A percentile compares a stretch with the other conserved stretches of the same genome.
These are phyloP conservation scores for Escallonia herrerae DNA, from an alignment of 129 eudicot species.

Conservation along the genomic window DNA sequence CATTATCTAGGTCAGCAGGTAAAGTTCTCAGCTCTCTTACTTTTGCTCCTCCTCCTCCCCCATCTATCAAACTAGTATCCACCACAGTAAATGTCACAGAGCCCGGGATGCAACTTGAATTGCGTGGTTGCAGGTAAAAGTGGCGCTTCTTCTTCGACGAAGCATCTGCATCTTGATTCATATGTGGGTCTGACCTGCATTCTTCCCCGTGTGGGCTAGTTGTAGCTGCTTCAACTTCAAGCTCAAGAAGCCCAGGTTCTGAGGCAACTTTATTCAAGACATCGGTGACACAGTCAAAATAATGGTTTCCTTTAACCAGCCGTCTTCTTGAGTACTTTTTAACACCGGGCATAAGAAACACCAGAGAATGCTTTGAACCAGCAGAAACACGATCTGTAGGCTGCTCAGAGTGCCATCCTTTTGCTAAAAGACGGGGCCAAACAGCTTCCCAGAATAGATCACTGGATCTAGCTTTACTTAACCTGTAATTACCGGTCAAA, in stretches of 20 bases:
- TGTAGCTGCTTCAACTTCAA: slow-evolving; percentile 18
- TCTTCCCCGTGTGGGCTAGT: slow-evolving; percentile 9
- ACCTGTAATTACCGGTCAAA: slow-evolving; percentile 40
- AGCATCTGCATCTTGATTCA: slow-evolving; percentile 14
- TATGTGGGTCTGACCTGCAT: slow-evolving; percentile 5
- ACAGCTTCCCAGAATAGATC: slow-evolving; percentile 66
- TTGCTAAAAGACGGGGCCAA: slow-evolving; percentile 64
- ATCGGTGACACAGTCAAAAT: slow-evolving; percentile 48
- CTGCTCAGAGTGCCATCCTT: slow-evolving; percentile 64
- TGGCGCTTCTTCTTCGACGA: slow-evolving; percentile 8
- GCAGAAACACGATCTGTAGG: slow-evolving; percentile 22
- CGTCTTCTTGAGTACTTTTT: slow-evolving; percentile 48
- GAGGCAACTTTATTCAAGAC: slow-evolving; percentile 48
- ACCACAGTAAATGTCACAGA: slow-evolving; percentile 24
- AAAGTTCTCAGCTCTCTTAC: slow-evolving; percentile 24
- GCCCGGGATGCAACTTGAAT: slow-evolving; percentile 9
- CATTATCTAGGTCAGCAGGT: slow-evolving; percentile 14
- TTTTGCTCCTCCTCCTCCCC: slow-evolving; percentile 9
- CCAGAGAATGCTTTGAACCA: slow-evolving; percentile 27
- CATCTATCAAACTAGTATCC: slow-evolving; percentile 31
- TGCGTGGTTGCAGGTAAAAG: slow-evolving; percentile 9
- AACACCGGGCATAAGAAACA: slow-evolving; percentile 61
- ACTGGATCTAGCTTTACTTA: slow-evolving; percentile 40
- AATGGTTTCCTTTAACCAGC: slow-evolving; percentile 40
- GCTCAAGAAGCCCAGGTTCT: slow-evolving; percentile 49